Evolutionary conservation across 805 yeast genomes (phyloP).

Genomic region (Zygosaccharomyces lentus): DNA sequence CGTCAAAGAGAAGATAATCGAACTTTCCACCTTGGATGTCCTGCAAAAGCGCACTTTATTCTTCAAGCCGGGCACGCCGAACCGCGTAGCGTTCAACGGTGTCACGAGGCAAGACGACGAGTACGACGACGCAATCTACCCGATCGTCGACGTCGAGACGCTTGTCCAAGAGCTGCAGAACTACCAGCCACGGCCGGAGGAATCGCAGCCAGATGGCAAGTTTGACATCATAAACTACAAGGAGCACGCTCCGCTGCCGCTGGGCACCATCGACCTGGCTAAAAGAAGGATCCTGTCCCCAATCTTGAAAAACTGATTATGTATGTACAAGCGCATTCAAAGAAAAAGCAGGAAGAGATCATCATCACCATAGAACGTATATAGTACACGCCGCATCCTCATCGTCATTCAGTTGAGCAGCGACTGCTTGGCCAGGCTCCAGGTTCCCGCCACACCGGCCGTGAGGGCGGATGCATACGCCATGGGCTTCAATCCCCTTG

Average conservation of each 20-base stretch:
- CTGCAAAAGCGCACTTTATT: slow-evolving; percentile 46
- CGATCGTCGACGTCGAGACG: slow-evolving; percentile 23
- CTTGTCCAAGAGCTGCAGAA: slow-evolving; percentile 19
- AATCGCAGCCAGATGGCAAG: slow-evolving; percentile 7
- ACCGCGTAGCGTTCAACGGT: slow-evolving; percentile 46
- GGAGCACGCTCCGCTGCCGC: slow-evolving; percentile 12
- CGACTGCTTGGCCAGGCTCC: slow-evolving; percentile 75
- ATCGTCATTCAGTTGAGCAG: slow-evolving; percentile 15
- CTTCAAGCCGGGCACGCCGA: slow-evolving; percentile 55
- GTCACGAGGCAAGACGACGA: slow-evolving; percentile 33
- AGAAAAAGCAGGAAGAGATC: slow-evolving; percentile 4
- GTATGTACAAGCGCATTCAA: slow-evolving; percentile 25
- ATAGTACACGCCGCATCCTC: slow-evolving; percentile 3
- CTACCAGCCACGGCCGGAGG: slow-evolving; percentile 9
- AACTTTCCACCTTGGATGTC: slow-evolving; percentile 43
- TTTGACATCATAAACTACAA: slow-evolving; percentile 8
- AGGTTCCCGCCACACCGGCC: slow-evolving; percentile 86
- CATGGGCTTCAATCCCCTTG: slow-evolving; percentile 84
- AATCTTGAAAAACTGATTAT: slow-evolving; percentile 3
- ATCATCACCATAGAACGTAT: slow-evolving; percentile 9
- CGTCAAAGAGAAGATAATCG: slow-evolving; percentile 41
- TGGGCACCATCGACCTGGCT: slow-evolving; percentile 10
- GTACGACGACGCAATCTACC: slow-evolving; percentile 26
- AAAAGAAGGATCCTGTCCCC: not conserved
- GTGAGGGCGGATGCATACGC: slow-evolving; percentile 76